phyloP scores from a whole-genome alignment of 23 red algal genomes.

The Gracilaria gracilis region DNA sequence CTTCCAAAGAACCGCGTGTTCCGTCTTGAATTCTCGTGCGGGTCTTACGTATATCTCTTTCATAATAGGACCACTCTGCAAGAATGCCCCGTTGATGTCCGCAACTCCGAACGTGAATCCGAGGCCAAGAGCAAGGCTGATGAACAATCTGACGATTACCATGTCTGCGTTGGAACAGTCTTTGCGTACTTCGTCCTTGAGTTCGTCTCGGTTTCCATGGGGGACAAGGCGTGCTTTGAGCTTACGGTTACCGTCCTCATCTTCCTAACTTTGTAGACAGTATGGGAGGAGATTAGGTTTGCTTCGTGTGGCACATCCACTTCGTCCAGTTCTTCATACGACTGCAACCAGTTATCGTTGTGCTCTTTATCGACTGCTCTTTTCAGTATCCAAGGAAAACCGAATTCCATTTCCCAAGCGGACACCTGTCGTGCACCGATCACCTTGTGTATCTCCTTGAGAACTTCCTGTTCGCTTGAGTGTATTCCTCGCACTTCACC shows the following conservation, averaged over 20 bases:
- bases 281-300: conserved; percentile 26
- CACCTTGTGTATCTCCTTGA: too few species aligned
- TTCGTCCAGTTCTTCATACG: conserved; percentile 13
- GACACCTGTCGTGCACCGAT: not conserved
- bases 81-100: too few species aligned
- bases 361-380: too few species aligned
- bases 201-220: too few species aligned
- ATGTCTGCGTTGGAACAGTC: conserved; percentile 38
- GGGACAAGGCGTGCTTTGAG: conserved; percentile 3
- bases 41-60: conserved; percentile 35
- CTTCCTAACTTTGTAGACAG: conserved; percentile 42
- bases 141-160: conserved; percentile 11
- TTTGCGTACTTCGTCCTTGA: not conserved
- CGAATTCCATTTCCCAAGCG: not conserved
- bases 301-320: conserved; percentile 23
- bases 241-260: not conserved
- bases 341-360: not conserved
- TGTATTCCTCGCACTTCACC: not conserved
- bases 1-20: conserved; percentile 26
- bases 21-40: conserved; percentile 1
- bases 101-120: too few species aligned
- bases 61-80: too few species aligned
- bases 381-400: not conserved
- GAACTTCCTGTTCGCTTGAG: not conserved
- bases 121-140: conserved; percentile 9